These are phyloP conservation scores for Talaromyces trachyspermus DNA, from an alignment of 495 filamentous ascomycete genomes.

Conservation along the genomic window DNA sequence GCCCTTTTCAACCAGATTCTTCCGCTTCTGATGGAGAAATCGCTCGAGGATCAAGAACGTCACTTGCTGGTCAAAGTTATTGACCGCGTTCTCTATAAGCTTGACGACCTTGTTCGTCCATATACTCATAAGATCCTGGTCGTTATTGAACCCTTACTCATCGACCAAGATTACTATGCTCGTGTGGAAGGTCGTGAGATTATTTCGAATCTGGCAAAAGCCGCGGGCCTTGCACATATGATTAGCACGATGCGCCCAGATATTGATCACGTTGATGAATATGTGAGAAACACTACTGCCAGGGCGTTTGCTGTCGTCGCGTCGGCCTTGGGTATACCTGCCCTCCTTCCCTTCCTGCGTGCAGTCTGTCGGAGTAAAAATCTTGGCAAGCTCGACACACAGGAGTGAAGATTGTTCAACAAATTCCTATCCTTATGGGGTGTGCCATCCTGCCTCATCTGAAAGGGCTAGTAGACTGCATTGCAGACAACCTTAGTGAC, in stretches of 20 bases:
- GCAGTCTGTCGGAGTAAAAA: constrained; percentile 94
- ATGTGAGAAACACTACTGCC: constrained; percentile 98
- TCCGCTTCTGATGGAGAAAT: constrained; percentile 96
- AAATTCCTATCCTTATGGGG: constrained; percentile 99
- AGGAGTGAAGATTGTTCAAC: constrained; percentile 98
- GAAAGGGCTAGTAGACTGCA: constrained; percentile 93
- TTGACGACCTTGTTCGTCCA: constrained; percentile 93
- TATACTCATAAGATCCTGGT: constrained; percentile 98
- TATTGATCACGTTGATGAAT: constrained; percentile 97
- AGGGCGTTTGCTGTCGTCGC: constrained; percentile 97
- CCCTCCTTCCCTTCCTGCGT: constrained; percentile 86
- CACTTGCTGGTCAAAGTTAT: constrained; percentile 99
- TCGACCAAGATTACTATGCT: constrained; percentile 99
- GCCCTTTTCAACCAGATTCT: constrained; percentile 97
- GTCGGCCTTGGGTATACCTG: constrained; percentile 91
- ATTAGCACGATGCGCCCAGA: constrained; percentile 98
- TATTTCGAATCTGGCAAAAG: constrained; percentile 94
- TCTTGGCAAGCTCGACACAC: constrained; percentile 98
- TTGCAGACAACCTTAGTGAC: constrained; percentile 90
- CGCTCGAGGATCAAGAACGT: constrained; percentile 95
- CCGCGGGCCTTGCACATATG: constrained; percentile 96
- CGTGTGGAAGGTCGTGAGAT: constrained; percentile 98
- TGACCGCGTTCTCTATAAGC: constrained; percentile 95
- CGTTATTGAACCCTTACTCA: constrained; percentile 96
- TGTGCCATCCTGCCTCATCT: constrained; percentile 95